phyloP scores from a whole-genome alignment of 805 yeast species.

The Saccharomyces mikatae region DNA sequence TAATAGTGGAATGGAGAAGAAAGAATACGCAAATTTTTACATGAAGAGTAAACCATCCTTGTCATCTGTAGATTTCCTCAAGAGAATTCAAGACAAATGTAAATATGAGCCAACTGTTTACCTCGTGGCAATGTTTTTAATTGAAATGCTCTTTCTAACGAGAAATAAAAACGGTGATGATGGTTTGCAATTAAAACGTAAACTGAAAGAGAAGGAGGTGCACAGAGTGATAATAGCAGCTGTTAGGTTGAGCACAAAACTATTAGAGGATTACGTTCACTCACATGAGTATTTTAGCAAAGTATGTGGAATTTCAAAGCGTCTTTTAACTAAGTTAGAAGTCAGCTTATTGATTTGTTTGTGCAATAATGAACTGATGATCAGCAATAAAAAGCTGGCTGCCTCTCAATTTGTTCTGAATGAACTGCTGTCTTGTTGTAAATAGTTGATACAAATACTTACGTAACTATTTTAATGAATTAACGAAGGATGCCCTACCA shows the following conservation, averaged over 20 bases:
- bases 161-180: conserved; percentile 5
- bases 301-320: conserved; percentile 39
- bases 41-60: conserved; percentile 28
- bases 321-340: conserved; percentile 23
- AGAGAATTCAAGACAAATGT: conserved; percentile 27
- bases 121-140: conserved; percentile 19
- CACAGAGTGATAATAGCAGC: conserved; percentile 40
- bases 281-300: conserved; percentile 40
- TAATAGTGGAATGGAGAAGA: not conserved
- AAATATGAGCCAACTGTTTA: conserved; percentile 22
- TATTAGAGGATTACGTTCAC: conserved; percentile 40
- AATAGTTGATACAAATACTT: not conserved
- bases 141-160: conserved; percentile 17
- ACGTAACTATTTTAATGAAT: not conserved
- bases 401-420: conserved; percentile 8
- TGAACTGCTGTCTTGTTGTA: conserved; percentile 7
- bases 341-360: conserved; percentile 16
- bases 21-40: conserved; percentile 10
- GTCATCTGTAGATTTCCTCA: conserved; percentile 16
- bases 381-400: conserved; percentile 12
- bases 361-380: conserved; percentile 15
- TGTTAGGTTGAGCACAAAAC: conserved; percentile 38
- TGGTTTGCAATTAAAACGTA: conserved; percentile 15
- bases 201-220: conserved; percentile 31
- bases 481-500: not conserved